These are phyloP conservation scores for Heteromeles arbutifolia DNA, from an alignment of 306 rosid genomes.

Conservation along the genomic window DNA sequence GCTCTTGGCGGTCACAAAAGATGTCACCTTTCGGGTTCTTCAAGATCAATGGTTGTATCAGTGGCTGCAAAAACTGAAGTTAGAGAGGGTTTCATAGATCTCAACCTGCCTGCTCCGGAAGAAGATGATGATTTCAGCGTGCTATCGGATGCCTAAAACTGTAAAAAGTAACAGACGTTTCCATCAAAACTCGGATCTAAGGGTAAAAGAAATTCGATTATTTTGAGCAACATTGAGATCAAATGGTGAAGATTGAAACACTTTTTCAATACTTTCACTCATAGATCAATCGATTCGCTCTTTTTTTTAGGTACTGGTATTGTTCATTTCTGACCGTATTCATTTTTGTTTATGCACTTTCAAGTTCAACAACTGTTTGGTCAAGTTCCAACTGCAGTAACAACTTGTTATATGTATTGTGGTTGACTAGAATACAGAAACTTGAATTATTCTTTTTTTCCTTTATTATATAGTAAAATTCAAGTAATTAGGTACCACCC, in stretches of 20 bases:
- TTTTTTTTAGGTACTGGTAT: constrained; percentile 13
- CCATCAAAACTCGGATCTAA: constrained; percentile 1
- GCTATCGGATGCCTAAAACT: constrained; percentile 41
- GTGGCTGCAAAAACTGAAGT: background rate
- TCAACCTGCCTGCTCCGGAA: constrained; percentile 65
- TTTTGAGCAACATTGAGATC: constrained; percentile 17
- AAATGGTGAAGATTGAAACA: background rate
- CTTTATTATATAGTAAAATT: background rate
- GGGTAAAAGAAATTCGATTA: constrained; percentile 3
- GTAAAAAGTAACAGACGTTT: background rate
- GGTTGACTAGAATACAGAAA: constrained; percentile 5
- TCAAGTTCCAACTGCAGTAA: constrained; percentile 20
- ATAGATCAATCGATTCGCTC: constrained; percentile 15
- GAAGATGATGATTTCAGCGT: constrained; percentile 63
- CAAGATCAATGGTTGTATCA: background rate
- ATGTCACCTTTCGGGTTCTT: constrained; percentile 49
- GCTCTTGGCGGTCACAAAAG: constrained; percentile 94
- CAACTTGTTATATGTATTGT: constrained; percentile 6
- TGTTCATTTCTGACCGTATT: constrained; percentile 14
- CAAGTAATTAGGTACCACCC: background rate
- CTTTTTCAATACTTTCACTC: constrained; percentile 5
- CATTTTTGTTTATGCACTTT: background rate
- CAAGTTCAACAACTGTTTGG: constrained; percentile 1
- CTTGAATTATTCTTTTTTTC: background rate
- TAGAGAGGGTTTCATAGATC: constrained; percentile 55